phyloP scores from a whole-genome alignment of 1,284 basidiomycete genomes.

The Taiwanofungus camphoratus region DNA sequence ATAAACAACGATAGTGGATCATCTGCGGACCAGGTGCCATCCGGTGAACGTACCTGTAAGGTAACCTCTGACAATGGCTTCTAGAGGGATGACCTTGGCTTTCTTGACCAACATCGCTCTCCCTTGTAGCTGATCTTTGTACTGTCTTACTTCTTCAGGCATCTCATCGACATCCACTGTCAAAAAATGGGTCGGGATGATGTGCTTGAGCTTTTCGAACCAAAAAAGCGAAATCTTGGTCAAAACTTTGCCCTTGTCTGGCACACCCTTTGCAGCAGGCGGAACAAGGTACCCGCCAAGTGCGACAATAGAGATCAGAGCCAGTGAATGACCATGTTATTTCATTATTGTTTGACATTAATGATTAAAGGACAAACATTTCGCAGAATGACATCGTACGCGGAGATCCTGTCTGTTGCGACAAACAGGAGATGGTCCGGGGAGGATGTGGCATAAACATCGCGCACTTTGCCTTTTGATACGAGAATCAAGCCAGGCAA shows the following conservation, averaged over 20 bases:
- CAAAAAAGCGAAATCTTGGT: conserved; percentile 92
- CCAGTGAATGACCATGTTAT: conserved; percentile 5
- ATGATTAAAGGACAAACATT: conserved; percentile 55
- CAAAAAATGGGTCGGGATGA: conserved; percentile 87
- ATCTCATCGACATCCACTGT: conserved; percentile 68
- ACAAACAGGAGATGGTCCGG: conserved; percentile 82
- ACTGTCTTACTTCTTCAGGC: conserved; percentile 66
- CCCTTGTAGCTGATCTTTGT: conserved; percentile 73
- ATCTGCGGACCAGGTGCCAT: too few species aligned
- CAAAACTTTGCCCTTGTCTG: conserved; percentile 88
- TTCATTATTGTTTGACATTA: conserved; percentile 1
- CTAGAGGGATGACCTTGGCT: conserved; percentile 89
- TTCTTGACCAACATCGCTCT: conserved; percentile 90
- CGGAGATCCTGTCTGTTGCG: conserved; percentile 93
- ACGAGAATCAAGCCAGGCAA: conserved; percentile 58
- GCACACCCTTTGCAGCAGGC: conserved; percentile 69
- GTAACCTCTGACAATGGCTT: conserved; percentile 96
- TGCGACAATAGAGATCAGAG: conserved; percentile 3
- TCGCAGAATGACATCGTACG: conserved; percentile 92
- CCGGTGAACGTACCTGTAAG: conserved; percentile 84
- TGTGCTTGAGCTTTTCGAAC: conserved; percentile 78
- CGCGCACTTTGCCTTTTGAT: conserved; percentile 89
- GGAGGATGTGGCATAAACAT: conserved; percentile 77
- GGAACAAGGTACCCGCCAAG: background rate
- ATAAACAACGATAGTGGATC: too few species aligned